phyloP scores from a whole-genome alignment of 2,329 filamentous ascomycete species.

The Daldinia eschscholtzii region DNA sequence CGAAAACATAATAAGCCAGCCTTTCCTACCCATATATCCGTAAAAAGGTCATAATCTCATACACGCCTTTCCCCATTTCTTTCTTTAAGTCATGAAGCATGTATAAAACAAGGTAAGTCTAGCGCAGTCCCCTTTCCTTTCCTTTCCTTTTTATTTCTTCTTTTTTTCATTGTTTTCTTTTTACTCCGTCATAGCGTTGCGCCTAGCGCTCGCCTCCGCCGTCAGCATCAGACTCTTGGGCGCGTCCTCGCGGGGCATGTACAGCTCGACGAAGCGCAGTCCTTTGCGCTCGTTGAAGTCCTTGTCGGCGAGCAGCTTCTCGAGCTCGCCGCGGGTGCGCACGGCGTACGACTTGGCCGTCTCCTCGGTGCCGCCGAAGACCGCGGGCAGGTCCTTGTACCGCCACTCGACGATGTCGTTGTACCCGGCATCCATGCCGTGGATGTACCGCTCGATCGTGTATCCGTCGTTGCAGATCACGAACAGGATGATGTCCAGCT shows the following conservation, averaged over 20 bases:
- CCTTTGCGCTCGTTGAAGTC: constrained; percentile 70
- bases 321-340: constrained; percentile 76
- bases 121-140: not conserved
- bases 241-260: constrained; percentile 84
- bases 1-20: not conserved
- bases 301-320: constrained; percentile 72
- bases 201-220: constrained; percentile 76
- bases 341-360: constrained; percentile 73
- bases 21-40: not conserved
- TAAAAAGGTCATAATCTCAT: constrained; percentile 22
- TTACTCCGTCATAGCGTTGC: constrained; percentile 63
- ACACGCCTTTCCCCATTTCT: not conserved
- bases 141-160: not conserved
- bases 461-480: constrained; percentile 90
- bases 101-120: too few species aligned
- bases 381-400: constrained; percentile 74
- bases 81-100: not conserved
- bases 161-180: too few species aligned
- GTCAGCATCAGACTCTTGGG: constrained; percentile 77
- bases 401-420: constrained; percentile 86
- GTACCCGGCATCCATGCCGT: constrained; percentile 82
- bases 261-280: constrained; percentile 82
- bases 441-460: constrained; percentile 90
- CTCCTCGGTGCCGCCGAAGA: constrained; percentile 72
- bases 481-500: constrained; percentile 84